Evolutionary conservation across 2,329 filamentous ascomycete species (phyloP), one percentile per base, ranked within the genome.

Genomic region (Orbilia blumenaviensis): DNA sequence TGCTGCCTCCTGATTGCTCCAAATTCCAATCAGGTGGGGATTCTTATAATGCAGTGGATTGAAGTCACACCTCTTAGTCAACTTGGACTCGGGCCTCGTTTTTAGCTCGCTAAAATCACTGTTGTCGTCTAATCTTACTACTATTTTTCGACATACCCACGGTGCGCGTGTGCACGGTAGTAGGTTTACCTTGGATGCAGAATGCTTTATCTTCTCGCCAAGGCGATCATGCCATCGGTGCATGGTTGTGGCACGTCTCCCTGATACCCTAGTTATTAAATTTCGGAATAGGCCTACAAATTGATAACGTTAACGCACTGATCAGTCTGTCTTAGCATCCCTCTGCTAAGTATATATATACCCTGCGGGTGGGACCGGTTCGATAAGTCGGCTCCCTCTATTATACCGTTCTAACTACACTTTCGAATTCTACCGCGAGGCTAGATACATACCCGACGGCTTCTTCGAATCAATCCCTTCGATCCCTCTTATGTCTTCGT

Each of bases 401-500:
- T n/a, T n/a, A n/a, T n/a, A n/a, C n/a, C n/a, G n/a, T n/a, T n/a
- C n/a, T n/a, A n/a, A n/a, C n/a, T n/a, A n/a, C n/a, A n/a, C n/a
- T n/a, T n/a, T n/a, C n/a, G n/a, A n/a, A n/a, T n/a, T n/a, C n/a
- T n/a, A n/a, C n/a, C n/a, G n/a, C n/a, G n/a, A 10, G 10, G 10
- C 29, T 10, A 34, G 10, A 34, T 34, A 5, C 5, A 34, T 34
- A 34, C 10, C 10, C 10, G 5, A 34, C 10, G 5, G 29, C 34
- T 25, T 9, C 2, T 21, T 50, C 29, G 10, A 32, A 23, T n/a
- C 29, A 2, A 41, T 29, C 4, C 16, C 29, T 29, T 29, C 6
- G 25, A 18, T 14, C 25, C 32, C 44, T 44, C 34, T 9, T 32
- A 61, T 73, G 68, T 61, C 60, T 16, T 50, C 61, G 25, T 52